A percentile compares a stretch with the other conserved stretches of the same genome.
phyloP scores from a whole-genome alignment of 2,329 filamentous ascomycete genomes.

The Colletotrichum paranaense region DNA sequence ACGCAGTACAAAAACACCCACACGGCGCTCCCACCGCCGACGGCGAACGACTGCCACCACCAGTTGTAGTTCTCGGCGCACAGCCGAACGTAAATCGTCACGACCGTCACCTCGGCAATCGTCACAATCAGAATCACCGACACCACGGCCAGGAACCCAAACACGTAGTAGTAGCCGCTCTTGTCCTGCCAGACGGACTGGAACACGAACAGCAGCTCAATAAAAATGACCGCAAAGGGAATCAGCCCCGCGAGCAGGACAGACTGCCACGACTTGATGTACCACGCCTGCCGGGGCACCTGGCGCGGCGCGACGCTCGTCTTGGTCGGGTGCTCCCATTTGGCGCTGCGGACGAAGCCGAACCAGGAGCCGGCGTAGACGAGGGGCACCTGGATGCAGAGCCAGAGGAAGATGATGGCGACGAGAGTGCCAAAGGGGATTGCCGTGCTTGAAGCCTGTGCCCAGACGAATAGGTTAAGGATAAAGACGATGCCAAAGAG shows the following conservation, averaged over 20 bases:
- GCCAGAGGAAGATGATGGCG: conserved; percentile 80
- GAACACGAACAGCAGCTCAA: conserved; percentile 88
- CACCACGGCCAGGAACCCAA: conserved; percentile 84
- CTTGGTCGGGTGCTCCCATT: conserved; percentile 86
- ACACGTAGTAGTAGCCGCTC: conserved; percentile 91
- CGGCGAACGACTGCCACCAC: conserved; percentile 91
- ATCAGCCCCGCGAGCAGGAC: conserved; percentile 80
- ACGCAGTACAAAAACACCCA: conserved; percentile 88
- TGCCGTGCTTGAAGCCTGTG: conserved; percentile 87
- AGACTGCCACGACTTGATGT: conserved; percentile 71
- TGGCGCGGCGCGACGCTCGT: conserved; percentile 78
- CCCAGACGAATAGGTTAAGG: conserved; percentile 90
- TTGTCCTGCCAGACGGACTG: conserved; percentile 92
- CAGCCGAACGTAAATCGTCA: conserved; percentile 84
- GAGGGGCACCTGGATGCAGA: conserved; percentile 86
- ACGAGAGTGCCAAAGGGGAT: conserved; percentile 85
- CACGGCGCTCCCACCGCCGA: conserved; percentile 79
- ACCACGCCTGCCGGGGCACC: conserved; percentile 82
- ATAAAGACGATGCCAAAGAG: conserved; percentile 81
- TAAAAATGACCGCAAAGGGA: conserved; percentile 89
- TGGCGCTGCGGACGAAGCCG: conserved; percentile 73
- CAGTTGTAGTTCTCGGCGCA: conserved; percentile 90
- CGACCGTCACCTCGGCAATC: conserved; percentile 85
- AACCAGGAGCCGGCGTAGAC: conserved; percentile 85
- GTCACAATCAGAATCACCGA: conserved; percentile 78